A percentile compares a stretch with the other conserved stretches of the same genome.
Conservation (phyloP, 768 basidiomycete genomes). For the Exsudoporus frostii region DNA sequence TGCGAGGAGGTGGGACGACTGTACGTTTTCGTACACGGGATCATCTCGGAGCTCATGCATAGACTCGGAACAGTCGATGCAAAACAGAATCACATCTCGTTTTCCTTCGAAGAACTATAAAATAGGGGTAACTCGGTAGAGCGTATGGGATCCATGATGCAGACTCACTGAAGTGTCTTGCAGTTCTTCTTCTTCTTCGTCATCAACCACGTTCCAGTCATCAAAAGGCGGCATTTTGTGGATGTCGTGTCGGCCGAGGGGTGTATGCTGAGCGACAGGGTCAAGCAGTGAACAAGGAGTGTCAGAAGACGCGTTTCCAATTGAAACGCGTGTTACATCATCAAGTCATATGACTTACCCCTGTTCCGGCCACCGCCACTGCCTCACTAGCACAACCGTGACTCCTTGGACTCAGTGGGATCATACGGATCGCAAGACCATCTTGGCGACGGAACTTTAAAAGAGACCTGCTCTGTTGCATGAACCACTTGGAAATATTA, state of each 20-base stretch:
- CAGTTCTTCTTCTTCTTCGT: constrained; percentile 81
- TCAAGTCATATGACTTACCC: constrained; percentile 15
- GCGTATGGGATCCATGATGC: constrained; percentile 4
- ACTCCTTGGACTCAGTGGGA: neutral
- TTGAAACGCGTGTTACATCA: constrained; percentile 27
- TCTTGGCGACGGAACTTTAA: neutral
- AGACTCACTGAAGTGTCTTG: constrained; percentile 60
- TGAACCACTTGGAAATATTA: neutral
- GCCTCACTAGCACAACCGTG: neutral
- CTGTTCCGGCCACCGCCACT: constrained; percentile 1
- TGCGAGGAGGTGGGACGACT: constrained; percentile 73
- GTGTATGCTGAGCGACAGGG: neutral
- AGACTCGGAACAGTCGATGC: constrained; percentile 88
- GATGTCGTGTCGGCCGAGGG: neutral
- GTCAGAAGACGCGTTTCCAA: constrained; percentile 4
- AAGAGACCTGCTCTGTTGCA: neutral
- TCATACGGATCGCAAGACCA: neutral
- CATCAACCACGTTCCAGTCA: constrained; percentile 76
- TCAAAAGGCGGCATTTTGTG: constrained; percentile 62
- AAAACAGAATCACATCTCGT: constrained; percentile 89
- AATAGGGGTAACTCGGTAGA: constrained; percentile 14
- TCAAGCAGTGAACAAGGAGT: neutral
- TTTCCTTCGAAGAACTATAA: constrained; percentile 65
- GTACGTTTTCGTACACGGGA: constrained; percentile 57
- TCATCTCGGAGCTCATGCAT: constrained; percentile 78